These are phyloP conservation scores for Solanum ahanhuiri DNA, from an alignment of 257 asterid species.

Conservation along the genomic window DNA sequence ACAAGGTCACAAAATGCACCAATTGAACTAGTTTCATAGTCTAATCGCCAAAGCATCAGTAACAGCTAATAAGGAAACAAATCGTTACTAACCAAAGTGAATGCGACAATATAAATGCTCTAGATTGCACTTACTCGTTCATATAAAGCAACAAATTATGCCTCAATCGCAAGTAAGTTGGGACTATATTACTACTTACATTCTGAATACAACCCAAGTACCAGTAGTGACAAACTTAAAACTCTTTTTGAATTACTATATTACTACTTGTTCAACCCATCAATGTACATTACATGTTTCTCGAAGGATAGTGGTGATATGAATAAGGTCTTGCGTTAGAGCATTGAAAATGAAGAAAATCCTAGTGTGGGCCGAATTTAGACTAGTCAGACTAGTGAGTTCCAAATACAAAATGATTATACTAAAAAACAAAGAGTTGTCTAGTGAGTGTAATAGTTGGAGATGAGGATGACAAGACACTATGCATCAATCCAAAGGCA, in stretches of 20 bases:
- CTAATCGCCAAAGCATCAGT: background rate
- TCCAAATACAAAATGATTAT: background rate
- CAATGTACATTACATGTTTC: background rate
- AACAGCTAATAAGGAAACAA: background rate
- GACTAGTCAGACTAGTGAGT: background rate
- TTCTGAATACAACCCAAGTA: background rate
- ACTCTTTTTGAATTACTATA: background rate
- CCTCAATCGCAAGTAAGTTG: background rate
- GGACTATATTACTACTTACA: background rate
- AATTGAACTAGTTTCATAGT: background rate
- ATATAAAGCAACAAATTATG: background rate
- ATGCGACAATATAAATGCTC: background rate
- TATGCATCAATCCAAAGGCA: slow-evolving; percentile 6
- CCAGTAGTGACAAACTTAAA: background rate
- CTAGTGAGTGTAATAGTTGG: background rate
- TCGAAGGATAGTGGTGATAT: background rate
- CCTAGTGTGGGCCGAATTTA: background rate
- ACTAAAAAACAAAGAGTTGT: background rate
- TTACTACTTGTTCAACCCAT: background rate
- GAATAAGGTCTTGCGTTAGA: background rate
- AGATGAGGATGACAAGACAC: background rate
- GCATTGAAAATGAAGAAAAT: background rate
- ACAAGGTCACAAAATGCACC: background rate
- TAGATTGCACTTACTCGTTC: background rate
- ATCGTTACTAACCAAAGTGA: background rate